Conservation (phyloP, 2,329 filamentous ascomycete species). For the Zymoseptoria tritici region DNA sequence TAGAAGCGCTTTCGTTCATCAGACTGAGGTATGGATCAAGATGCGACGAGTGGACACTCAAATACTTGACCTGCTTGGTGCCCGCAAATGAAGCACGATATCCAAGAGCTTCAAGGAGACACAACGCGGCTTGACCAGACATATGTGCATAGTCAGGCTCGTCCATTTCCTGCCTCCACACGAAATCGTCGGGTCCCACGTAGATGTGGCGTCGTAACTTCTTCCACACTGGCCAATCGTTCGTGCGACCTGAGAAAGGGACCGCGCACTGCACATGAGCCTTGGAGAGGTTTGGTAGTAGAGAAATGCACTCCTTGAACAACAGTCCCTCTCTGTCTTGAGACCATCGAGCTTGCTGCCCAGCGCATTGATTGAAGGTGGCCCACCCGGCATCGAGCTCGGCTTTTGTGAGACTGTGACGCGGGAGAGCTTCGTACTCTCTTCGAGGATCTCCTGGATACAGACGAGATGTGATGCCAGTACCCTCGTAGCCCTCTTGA, state of each 20-base stretch:
- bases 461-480: background rate
- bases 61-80: slow-evolving; percentile 7
- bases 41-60: slow-evolving; percentile 11
- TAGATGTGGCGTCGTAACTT: slow-evolving; percentile 7
- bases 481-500: background rate
- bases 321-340: slow-evolving; percentile 6
- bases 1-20: background rate
- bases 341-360: slow-evolving; percentile 11
- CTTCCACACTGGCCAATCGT: slow-evolving; percentile 16
- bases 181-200: slow-evolving; percentile 17
- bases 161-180: slow-evolving; percentile 4
- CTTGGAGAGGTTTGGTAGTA: slow-evolving; percentile 16
- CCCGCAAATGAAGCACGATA: slow-evolving; percentile 11
- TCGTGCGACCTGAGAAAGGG: slow-evolving; percentile 8
- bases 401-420: slow-evolving; percentile 10
- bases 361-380: slow-evolving; percentile 1
- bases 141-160: slow-evolving; percentile 4
- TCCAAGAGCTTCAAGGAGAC: slow-evolving; percentile 13
- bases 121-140: slow-evolving; percentile 12
- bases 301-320: slow-evolving; percentile 14
- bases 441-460: slow-evolving; percentile 3
- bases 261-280: slow-evolving; percentile 9
- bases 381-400: slow-evolving; percentile 11
- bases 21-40: slow-evolving; percentile 5
- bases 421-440: slow-evolving; percentile 11